Conservation (phyloP, 139 green algal species). For the Zygnema circumcarinatum region DNA sequence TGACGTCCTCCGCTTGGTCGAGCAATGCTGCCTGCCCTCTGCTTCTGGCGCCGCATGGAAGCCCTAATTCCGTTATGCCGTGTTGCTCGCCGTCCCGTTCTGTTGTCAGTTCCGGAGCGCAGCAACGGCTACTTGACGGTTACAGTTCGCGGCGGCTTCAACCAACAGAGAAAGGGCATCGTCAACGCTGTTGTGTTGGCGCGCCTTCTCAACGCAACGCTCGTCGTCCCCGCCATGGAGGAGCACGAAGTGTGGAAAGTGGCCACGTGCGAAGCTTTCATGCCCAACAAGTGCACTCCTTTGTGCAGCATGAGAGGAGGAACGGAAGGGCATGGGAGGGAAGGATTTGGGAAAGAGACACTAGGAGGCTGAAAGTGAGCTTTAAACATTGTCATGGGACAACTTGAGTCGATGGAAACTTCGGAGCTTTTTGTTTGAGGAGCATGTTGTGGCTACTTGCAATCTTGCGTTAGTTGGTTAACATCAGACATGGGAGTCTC, state of each 20-base stretch:
- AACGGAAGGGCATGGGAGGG: background rate
- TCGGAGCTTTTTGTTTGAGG: too few relatives aligned
- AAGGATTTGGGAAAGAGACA: background rate
- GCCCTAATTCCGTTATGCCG: too few relatives aligned
- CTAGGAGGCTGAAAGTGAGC: background rate
- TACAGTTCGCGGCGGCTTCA: constrained; percentile 2
- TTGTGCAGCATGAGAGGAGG: background rate
- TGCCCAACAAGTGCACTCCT: background rate
- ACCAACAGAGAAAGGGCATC: constrained; percentile 14
- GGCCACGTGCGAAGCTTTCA: background rate
- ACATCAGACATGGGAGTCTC: too few relatives aligned
- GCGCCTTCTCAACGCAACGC: constrained; percentile 12
- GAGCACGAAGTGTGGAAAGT: constrained; percentile 36
- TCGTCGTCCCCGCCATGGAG: constrained; percentile 1
- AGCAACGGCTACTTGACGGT: constrained; percentile 4
- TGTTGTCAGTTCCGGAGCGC: too few relatives aligned
- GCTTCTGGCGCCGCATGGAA: too few relatives aligned
- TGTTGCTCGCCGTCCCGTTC: too few relatives aligned
- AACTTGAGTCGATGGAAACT: too few relatives aligned
- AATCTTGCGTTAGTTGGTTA: too few relatives aligned
- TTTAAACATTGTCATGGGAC: too few relatives aligned
- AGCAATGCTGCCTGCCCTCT: too few relatives aligned
- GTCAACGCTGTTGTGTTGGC: constrained; percentile 20
- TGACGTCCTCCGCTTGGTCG: too few relatives aligned
- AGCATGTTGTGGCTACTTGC: too few relatives aligned